phyloP scores from a whole-genome alignment of 768 basidiomycete genomes.

The Pleurotus giganteus region DNA sequence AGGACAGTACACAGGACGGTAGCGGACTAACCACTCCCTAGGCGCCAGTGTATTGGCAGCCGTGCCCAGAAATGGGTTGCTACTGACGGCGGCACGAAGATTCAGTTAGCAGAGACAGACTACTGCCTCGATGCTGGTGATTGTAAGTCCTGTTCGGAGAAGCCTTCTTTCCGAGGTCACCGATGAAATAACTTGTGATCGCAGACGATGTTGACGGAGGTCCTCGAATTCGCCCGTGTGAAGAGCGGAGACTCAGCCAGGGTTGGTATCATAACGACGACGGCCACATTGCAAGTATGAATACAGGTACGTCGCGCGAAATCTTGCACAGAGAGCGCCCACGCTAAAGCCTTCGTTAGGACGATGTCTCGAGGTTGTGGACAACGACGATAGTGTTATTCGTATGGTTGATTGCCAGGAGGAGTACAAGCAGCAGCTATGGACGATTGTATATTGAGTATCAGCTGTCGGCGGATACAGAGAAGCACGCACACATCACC shows the following conservation, averaged over 20 bases:
- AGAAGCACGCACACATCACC: too few species aligned
- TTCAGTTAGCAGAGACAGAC: background rate
- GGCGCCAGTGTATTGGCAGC: background rate
- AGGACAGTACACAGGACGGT: background rate
- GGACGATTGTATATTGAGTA: background rate
- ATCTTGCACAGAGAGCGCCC: background rate
- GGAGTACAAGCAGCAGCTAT: background rate
- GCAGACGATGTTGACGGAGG: background rate
- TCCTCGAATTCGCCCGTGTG: background rate
- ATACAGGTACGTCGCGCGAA: background rate
- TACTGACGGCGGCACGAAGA: background rate
- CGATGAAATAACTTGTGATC: background rate
- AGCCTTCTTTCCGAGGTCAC: background rate
- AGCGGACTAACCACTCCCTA: background rate
- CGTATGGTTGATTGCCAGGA: background rate
- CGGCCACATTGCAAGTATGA: background rate
- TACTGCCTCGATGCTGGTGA: background rate
- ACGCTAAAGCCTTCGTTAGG: background rate
- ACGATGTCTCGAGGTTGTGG: background rate
- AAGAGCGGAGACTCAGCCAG: background rate
- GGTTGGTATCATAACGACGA: background rate
- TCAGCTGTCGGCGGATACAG: background rate
- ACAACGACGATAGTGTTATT: background rate
- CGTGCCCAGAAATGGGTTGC: background rate
- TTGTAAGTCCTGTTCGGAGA: background rate